phyloP scores from a whole-genome alignment of 352 stramenopile genomes.

The Globisporangium recalcitrans region DNA sequence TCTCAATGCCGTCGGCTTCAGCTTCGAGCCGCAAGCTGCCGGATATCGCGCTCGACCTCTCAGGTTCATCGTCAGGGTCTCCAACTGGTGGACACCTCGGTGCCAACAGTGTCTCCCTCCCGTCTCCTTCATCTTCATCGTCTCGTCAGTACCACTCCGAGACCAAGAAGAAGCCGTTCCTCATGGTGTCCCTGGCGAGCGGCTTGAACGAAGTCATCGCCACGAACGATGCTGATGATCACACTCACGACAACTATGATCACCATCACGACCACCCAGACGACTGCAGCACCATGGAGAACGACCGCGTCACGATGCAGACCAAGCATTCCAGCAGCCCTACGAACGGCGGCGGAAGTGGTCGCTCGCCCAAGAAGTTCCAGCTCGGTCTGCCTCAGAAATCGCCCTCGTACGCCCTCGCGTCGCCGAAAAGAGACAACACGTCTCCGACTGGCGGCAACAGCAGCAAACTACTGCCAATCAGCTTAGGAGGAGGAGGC shows the following conservation, averaged over 20 bases:
- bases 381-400: conserved; percentile 6
- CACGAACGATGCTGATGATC: neutral
- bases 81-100: neutral
- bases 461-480: conserved; percentile 10
- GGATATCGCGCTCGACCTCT: conserved; percentile 15
- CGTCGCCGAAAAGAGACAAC: conserved; percentile 3
- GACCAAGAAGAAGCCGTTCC: conserved; percentile 12
- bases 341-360: neutral
- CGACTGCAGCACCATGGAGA: neutral
- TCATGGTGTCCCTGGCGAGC: conserved; percentile 13
- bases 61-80: neutral
- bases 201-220: conserved; percentile 12
- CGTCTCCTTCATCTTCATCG: neutral
- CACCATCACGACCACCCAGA: neutral
- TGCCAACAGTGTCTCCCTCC: neutral
- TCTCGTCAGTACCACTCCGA: neutral
- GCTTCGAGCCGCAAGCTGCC: conserved; percentile 7
- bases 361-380: conserved; percentile 12
- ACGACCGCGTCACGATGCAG: neutral
- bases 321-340: neutral
- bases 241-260: too few species aligned
- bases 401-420: neutral
- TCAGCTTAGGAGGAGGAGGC: neutral
- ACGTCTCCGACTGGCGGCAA: conserved; percentile 5
- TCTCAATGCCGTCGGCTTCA: neutral